A percentile compares a stretch with the other conserved stretches of the same genome.
phyloP scores from a whole-genome alignment of 805 yeast species.

The Monosporozyma siamensis region DNA sequence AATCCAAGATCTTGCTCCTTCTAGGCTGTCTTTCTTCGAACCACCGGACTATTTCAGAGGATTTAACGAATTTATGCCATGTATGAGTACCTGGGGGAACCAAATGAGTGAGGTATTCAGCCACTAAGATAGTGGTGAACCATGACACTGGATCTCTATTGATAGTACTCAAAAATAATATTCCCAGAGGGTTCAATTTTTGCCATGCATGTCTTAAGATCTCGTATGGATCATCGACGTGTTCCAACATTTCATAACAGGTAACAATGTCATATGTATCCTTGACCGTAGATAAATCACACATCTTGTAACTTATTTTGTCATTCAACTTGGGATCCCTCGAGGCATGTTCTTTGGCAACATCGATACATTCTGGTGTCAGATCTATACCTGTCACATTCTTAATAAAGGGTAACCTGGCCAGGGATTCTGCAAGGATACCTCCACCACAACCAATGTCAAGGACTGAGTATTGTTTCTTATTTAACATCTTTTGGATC shows the following conservation, averaged over 20 bases:
- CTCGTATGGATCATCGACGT: conserved; percentile 75
- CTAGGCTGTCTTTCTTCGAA: conserved; percentile 35
- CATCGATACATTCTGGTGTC: conserved; percentile 70
- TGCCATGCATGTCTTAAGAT: conserved; percentile 60
- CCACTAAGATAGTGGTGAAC: conserved; percentile 88
- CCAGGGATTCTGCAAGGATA: conserved; percentile 75
- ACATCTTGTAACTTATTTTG: conserved; percentile 52
- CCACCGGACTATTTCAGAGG: conserved; percentile 62
- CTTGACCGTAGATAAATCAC: conserved; percentile 48
- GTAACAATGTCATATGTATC: conserved; percentile 69
- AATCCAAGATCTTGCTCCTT: conserved; percentile 48
- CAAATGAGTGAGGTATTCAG: conserved; percentile 65
- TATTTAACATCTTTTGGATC: conserved; percentile 21
- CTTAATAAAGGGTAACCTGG: conserved; percentile 55
- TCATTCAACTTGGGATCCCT: conserved; percentile 53
- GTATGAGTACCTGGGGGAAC: conserved; percentile 95
- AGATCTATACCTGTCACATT: conserved; percentile 77
- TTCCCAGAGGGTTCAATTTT: conserved; percentile 62
- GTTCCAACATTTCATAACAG: conserved; percentile 91
- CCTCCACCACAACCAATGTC: conserved; percentile 99
- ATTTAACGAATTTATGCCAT: conserved; percentile 74
- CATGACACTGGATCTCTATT: conserved; percentile 81
- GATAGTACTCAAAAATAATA: conserved; percentile 81
- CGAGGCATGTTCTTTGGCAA: conserved; percentile 60
- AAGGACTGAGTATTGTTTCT: conserved; percentile 41